Conservation (phyloP, 164 flowering plant genomes). For the Berberis thunbergii region DNA sequence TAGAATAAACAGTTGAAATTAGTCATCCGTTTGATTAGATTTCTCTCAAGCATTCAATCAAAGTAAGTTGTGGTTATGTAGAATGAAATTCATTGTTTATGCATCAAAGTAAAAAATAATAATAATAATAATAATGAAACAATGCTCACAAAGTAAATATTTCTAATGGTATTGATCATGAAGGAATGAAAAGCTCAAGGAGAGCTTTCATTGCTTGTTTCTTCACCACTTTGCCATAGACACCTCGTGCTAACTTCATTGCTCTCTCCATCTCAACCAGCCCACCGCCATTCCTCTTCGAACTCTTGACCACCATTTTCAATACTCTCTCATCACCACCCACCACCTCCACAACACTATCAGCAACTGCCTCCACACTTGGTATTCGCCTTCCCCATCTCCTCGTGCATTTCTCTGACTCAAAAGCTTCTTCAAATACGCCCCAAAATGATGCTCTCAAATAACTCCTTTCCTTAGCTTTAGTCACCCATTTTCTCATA, state of each 20-base stretch:
- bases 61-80: too few relatives aligned
- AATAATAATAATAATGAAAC: too few relatives aligned
- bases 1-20: too few relatives aligned
- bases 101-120: too few relatives aligned
- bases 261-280: constrained; percentile 20
- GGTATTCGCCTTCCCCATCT: constrained; percentile 74
- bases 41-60: too few relatives aligned
- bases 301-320: constrained; percentile 27
- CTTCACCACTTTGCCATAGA: constrained; percentile 59
- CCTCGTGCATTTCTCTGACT: constrained; percentile 48
- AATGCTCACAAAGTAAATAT: too few relatives aligned
- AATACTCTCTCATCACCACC: constrained; percentile 71
- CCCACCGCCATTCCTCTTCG: constrained; percentile 26
- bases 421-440: constrained; percentile 32
- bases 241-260: constrained; percentile 23
- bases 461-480: constrained; percentile 61
- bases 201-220: constrained; percentile 67
- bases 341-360: constrained; percentile 52
- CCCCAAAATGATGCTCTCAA: constrained; percentile 74
- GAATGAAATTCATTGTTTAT: too few relatives aligned
- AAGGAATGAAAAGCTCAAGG: constrained; percentile 27
- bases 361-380: constrained; percentile 33
- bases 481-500: constrained; percentile 52
- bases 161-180: constrained; percentile 13
- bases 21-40: too few relatives aligned